Percentiles rank a stretch among this genome's conserved stretches.
These are phyloP conservation scores for Candida rishiriensis DNA, from an alignment of 805 yeast species.

Conservation along the genomic window DNA sequence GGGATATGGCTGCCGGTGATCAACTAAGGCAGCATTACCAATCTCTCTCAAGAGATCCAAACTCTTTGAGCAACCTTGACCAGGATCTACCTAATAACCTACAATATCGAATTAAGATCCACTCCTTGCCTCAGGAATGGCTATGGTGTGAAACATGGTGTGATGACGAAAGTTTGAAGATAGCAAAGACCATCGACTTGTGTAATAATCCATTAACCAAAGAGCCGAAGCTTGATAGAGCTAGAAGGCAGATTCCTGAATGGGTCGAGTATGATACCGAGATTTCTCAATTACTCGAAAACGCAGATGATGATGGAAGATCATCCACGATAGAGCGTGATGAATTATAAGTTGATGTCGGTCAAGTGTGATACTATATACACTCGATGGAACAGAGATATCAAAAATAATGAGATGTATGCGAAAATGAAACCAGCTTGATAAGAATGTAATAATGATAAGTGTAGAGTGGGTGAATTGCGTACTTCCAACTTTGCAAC, in stretches of 20 bases:
- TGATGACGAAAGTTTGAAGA: constrained; percentile 50
- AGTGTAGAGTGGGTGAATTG: no score
- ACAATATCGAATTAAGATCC: constrained; percentile 63
- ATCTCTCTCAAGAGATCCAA: constrained; percentile 69
- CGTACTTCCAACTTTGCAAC: no score
- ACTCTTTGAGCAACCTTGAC: constrained; percentile 76
- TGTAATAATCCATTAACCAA: constrained; percentile 82
- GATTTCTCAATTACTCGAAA: constrained; percentile 31
- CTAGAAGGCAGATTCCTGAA: constrained; percentile 72
- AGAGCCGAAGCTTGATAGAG: constrained; percentile 73
- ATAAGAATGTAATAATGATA: no score
- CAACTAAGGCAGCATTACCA: constrained; percentile 80
- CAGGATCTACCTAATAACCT: constrained; percentile 92
- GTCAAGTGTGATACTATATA: no score
- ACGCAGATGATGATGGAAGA: not conserved
- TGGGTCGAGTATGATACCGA: constrained; percentile 66
- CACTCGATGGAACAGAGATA: no score
- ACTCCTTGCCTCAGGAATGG: constrained; percentile 78
- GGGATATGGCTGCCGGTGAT: constrained; percentile 73
- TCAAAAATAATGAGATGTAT: no score
- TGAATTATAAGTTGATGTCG: constrained; percentile 6
- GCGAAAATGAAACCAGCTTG: no score
- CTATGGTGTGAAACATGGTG: constrained; percentile 96
- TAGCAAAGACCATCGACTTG: constrained; percentile 76
- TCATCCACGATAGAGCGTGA: constrained; percentile 5